These are phyloP conservation scores for Cinnamomum chago DNA, from an alignment of 164 flowering plant species.

Conservation along the genomic window DNA sequence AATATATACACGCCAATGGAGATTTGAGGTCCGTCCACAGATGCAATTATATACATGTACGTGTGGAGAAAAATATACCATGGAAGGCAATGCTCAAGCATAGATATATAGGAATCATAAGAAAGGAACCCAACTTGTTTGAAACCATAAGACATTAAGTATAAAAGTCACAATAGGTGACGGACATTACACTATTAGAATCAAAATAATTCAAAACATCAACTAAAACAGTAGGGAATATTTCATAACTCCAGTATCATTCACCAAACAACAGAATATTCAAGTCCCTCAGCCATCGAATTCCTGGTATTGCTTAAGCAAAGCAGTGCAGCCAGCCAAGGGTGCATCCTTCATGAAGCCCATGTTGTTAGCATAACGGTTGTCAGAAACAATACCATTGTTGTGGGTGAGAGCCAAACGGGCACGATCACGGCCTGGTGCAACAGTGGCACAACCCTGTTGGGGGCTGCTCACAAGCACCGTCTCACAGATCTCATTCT, in stretches of 20 bases:
- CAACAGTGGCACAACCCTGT: slow-evolving; percentile 23
- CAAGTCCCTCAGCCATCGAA: neutral
- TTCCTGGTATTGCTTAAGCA: slow-evolving; percentile 48
- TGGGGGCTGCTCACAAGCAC: slow-evolving; percentile 54
- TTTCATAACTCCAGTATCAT: neutral
- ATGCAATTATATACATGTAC: no score
- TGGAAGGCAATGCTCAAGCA: no score
- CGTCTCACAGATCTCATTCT: slow-evolving; percentile 46
- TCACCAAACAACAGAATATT: neutral
- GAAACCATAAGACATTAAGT: no score
- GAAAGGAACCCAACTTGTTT: no score
- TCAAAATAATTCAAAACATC: no score
- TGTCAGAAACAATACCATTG: slow-evolving; percentile 57
- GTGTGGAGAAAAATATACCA: no score
- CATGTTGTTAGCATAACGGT: slow-evolving; percentile 53
- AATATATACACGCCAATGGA: no score
- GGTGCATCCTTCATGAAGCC: slow-evolving; percentile 45
- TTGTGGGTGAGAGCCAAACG: slow-evolving; percentile 49
- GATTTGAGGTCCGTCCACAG: no score
- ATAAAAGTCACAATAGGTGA: no score
- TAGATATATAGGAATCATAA: no score
- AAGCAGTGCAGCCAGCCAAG: slow-evolving; percentile 35
- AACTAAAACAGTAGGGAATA: neutral
- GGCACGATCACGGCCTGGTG: slow-evolving; percentile 57
- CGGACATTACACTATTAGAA: no score